Conservation (phyloP, 257 asterid species). For the Primulina tabacum region DNA sequence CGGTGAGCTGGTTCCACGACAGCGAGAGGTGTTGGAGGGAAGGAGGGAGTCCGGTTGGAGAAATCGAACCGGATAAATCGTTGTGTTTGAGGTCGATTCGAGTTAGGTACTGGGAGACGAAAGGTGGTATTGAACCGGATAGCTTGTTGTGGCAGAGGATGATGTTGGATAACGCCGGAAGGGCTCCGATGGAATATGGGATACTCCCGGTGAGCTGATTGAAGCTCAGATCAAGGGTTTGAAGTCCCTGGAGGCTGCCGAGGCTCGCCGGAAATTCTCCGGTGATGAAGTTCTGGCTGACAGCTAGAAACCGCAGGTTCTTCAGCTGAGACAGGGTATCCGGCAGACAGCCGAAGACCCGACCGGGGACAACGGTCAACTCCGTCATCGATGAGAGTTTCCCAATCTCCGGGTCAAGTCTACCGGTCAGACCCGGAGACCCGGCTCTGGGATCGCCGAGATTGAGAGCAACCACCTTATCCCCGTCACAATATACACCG, state of each 20-base stretch:
- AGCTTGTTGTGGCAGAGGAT: slow-evolving; percentile 70
- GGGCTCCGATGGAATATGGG: slow-evolving; percentile 49
- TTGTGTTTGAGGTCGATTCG: slow-evolving; percentile 83
- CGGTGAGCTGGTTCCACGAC: slow-evolving; percentile 71
- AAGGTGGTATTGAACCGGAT: slow-evolving; percentile 63
- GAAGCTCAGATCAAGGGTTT: slow-evolving; percentile 78
- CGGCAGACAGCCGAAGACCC: slow-evolving; percentile 66
- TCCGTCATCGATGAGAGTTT: slow-evolving; percentile 66
- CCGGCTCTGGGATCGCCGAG: slow-evolving; percentile 94
- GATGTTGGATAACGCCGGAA: slow-evolving; percentile 65
- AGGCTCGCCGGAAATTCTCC: slow-evolving; percentile 63
- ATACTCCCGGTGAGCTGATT: slow-evolving; percentile 60
- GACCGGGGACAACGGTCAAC: slow-evolving; percentile 81
- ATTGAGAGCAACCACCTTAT: slow-evolving; percentile 67
- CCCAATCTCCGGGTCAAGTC: slow-evolving; percentile 74
- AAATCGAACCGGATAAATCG: slow-evolving; percentile 59
- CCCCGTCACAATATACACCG: slow-evolving; percentile 71
- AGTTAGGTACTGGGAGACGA: slow-evolving; percentile 50
- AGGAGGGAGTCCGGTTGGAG: slow-evolving; percentile 52
- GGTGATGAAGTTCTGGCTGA: slow-evolving; percentile 68
- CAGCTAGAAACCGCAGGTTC: slow-evolving; percentile 55
- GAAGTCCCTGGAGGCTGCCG: slow-evolving; percentile 56
- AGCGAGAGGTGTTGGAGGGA: slow-evolving; percentile 71
- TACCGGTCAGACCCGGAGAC: slow-evolving; percentile 65
- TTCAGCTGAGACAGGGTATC: slow-evolving; percentile 50